Percentiles rank a stretch among this genome's conserved stretches.
phyloP scores from a whole-genome alignment of 768 basidiomycete genomes.

The Ramaria sp. region DNA sequence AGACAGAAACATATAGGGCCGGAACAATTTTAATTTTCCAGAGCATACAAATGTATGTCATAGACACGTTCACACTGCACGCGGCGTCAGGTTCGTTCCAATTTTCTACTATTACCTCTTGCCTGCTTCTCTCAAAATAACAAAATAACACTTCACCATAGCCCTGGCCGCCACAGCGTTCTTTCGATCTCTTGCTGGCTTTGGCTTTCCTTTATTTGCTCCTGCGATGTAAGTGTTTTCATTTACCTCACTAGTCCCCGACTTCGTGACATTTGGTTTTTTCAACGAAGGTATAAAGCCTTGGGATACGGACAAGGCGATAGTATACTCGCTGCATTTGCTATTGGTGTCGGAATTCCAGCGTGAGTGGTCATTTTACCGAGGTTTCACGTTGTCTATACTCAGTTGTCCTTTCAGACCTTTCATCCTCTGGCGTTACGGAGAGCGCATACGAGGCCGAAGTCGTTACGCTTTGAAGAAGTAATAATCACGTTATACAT shows the following conservation, averaged over 20 bases:
- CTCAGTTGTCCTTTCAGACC: constrained; percentile 26
- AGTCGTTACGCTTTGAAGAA: constrained; percentile 25
- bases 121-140: not conserved
- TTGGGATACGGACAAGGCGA: constrained; percentile 63
- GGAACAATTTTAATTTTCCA: constrained; percentile 53
- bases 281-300: constrained; percentile 26
- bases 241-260: not conserved
- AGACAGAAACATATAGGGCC: constrained; percentile 18
- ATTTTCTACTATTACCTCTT: constrained; percentile 6
- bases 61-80: constrained; percentile 55
- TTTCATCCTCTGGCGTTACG: constrained; percentile 33
- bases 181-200: constrained; percentile 57
- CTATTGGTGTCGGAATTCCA: constrained; percentile 53
- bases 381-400: constrained; percentile 5
- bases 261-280: not conserved
- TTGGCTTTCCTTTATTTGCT: constrained; percentile 71
- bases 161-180: constrained; percentile 56
- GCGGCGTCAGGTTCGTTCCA: constrained; percentile 48
- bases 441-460: constrained; percentile 37
- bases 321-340: constrained; percentile 48
- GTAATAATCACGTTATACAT: too few species aligned
- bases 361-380: constrained; percentile 18
- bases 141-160: too few species aligned
- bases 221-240: constrained; percentile 36
- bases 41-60: constrained; percentile 52